Evolutionary conservation across 129 eudicot genomes (phyloP).

Genomic region (Gnaphalium uliginosum): DNA sequence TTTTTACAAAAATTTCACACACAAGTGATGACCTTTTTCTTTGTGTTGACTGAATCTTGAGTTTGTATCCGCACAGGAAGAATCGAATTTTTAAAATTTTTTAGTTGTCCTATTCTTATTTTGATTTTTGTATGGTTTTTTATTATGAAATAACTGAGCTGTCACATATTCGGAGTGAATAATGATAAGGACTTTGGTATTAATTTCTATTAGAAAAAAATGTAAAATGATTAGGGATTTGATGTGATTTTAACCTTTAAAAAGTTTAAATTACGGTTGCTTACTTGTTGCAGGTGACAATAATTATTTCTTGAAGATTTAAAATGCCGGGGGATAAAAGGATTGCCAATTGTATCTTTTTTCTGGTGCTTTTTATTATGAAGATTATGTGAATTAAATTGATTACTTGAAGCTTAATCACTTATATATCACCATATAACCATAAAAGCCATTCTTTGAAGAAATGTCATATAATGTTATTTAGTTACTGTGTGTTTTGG

Average conservation of each 20-base stretch:
- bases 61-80: background rate
- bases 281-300: constrained; percentile 30
- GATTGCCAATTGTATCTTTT: constrained; percentile 53
- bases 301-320: constrained; percentile 30
- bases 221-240: constrained; percentile 8
- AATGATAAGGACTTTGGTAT: constrained; percentile 14
- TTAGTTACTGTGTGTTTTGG: background rate
- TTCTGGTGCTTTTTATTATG: background rate
- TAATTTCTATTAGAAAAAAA: background rate
- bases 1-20: background rate
- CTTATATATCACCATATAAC: background rate
- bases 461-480: background rate
- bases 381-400: constrained; percentile 6
- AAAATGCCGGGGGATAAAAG: constrained; percentile 63
- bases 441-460: constrained; percentile 7
- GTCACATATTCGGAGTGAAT: constrained; percentile 13
- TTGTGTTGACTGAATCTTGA: constrained; percentile 24
- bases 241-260: background rate
- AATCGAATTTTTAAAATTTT: constrained; percentile 5
- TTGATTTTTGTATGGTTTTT: background rate
- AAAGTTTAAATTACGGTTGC: background rate
- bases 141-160: background rate
- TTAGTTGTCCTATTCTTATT: background rate
- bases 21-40: background rate
- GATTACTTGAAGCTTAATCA: background rate